phyloP scores from a whole-genome alignment of 2,329 filamentous ascomycete genomes.

The Stachybotrys elegans region DNA sequence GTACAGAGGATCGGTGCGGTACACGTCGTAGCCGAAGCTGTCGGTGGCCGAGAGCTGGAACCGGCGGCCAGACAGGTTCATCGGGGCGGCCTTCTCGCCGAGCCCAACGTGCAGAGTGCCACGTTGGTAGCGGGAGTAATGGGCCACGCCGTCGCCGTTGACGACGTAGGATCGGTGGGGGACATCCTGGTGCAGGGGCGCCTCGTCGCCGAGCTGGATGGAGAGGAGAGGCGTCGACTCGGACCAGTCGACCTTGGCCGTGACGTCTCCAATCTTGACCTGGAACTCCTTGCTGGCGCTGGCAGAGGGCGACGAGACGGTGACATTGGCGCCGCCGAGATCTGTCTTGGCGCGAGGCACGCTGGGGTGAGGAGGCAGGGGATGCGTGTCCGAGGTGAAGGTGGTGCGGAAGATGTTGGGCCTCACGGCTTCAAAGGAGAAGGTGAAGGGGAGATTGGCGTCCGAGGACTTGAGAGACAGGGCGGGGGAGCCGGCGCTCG shows the following conservation, averaged over 20 bases:
- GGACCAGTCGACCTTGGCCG: constrained; percentile 54
- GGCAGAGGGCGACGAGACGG: constrained; percentile 23
- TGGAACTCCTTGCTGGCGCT: constrained; percentile 26
- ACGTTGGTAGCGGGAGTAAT: constrained; percentile 59
- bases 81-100: constrained; percentile 67
- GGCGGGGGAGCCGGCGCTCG: constrained; percentile 18
- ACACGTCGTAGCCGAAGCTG: constrained; percentile 68
- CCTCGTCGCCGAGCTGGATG: constrained; percentile 42
- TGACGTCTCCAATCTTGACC: constrained; percentile 42
- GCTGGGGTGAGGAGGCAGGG: constrained; percentile 61
- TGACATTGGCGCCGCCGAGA: constrained; percentile 23
- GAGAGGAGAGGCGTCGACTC: constrained; percentile 50
- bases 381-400: constrained; percentile 57
- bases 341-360: constrained; percentile 35
- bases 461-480: constrained; percentile 17
- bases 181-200: constrained; percentile 57
- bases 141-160: constrained; percentile 56
- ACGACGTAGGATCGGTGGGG: constrained; percentile 60
- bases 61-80: constrained; percentile 63
- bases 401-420: constrained; percentile 63
- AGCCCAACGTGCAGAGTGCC: constrained; percentile 63
- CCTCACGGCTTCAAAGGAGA: constrained; percentile 58
- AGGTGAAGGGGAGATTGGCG: constrained; percentile 39
- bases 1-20: constrained; percentile 67
- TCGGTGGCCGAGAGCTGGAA: constrained; percentile 66